Percentiles rank a stretch among this genome's conserved stretches.
phyloP scores from a whole-genome alignment of 208 protist species.

The Polymyxa betae region DNA sequence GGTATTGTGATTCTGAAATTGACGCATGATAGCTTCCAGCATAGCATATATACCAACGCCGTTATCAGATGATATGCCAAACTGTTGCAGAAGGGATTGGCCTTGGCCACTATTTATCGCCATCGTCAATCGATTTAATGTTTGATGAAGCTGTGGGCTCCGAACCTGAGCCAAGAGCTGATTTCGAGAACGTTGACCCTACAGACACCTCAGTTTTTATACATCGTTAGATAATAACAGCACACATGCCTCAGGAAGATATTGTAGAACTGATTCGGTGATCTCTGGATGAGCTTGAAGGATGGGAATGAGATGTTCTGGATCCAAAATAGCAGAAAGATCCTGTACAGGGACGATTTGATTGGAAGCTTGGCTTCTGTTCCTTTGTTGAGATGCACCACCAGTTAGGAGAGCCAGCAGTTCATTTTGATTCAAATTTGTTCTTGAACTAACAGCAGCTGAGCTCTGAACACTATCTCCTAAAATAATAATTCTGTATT shows the following conservation, averaged over 20 bases:
- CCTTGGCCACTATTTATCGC: neutral
- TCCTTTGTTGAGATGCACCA: neutral
- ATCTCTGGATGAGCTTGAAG: neutral
- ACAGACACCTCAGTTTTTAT: no score
- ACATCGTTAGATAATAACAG: no score
- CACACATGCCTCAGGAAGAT: neutral
- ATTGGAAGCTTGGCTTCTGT: neutral
- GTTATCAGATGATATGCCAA: neutral
- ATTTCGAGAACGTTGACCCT: neutral
- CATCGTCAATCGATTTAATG: neutral
- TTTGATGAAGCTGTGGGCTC: neutral
- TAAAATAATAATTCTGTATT: no score
- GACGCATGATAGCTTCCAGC: neutral
- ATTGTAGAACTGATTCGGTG: neutral
- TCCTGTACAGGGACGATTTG: neutral
- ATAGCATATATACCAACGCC: neutral
- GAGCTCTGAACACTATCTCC: no score
- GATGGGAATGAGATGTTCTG: neutral
- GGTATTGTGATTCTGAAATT: no score
- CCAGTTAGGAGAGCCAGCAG: neutral
- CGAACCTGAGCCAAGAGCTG: neutral
- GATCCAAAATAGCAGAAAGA: neutral
- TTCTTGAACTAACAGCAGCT: no score
- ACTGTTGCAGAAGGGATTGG: neutral
- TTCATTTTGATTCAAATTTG: neutral